These are phyloP conservation scores for Cladosporium sphaerospermum DNA, from an alignment of 2,329 filamentous ascomycete genomes.

Conservation along the genomic window DNA sequence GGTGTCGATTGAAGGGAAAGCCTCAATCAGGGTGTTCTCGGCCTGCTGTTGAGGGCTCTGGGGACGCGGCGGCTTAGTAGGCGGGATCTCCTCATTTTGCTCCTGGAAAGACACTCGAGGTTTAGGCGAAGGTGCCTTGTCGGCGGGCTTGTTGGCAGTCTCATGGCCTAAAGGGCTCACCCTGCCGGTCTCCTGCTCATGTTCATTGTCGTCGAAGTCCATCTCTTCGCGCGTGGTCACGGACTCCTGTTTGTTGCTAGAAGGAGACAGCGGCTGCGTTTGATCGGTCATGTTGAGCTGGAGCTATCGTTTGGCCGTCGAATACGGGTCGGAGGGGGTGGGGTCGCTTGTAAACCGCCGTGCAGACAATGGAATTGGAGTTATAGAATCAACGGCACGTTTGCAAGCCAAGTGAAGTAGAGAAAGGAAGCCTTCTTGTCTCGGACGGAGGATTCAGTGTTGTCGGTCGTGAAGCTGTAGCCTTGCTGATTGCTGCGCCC, in stretches of 20 bases:
- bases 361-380: too few species aligned
- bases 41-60: constrained; percentile 76
- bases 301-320: too few species aligned
- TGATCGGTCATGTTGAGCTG: constrained; percentile 19
- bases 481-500: too few species aligned
- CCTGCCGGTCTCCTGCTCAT: constrained; percentile 54
- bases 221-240: constrained; percentile 34
- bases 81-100: constrained; percentile 48
- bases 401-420: too few species aligned
- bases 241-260: constrained; percentile 30
- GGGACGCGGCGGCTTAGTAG: constrained; percentile 76
- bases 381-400: too few species aligned
- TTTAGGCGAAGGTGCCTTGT: constrained; percentile 35
- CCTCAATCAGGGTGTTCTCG: constrained; percentile 82
- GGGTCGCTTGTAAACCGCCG: too few species aligned
- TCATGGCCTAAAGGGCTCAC: constrained; percentile 38
- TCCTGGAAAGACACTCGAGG: constrained; percentile 44
- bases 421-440: too few species aligned
- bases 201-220: constrained; percentile 47
- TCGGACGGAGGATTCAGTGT: too few species aligned
- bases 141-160: constrained; percentile 23
- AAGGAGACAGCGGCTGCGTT: constrained; percentile 20
- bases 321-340: too few species aligned
- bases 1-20: constrained; percentile 78
- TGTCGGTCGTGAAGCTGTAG: too few species aligned